A percentile compares a stretch with the other conserved stretches of the same genome.
Evolutionary conservation across 305 asterid species (phyloP).

Genomic region (Ruellia speciosa): DNA sequence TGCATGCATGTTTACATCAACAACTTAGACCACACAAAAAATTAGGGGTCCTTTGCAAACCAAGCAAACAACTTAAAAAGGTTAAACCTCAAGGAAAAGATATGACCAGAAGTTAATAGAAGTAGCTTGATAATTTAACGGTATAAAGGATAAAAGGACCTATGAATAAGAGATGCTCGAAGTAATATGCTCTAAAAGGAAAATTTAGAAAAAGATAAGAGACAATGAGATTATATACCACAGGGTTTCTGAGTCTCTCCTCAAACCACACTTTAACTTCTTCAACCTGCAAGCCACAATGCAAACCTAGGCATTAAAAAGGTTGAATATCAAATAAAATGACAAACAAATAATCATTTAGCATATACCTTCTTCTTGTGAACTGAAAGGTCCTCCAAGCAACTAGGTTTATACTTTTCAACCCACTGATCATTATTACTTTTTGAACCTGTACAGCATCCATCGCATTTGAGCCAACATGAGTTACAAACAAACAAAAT

Average conservation of each 20-base stretch:
- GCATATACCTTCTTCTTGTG: constrained; percentile 77
- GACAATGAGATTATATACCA: constrained; percentile 32
- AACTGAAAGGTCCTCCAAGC: constrained; percentile 78
- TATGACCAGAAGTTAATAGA: not conserved
- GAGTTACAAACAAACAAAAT: constrained; percentile 17
- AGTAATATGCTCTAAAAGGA: constrained; percentile 6
- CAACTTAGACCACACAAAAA: not conserved
- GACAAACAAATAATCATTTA: constrained; percentile 10
- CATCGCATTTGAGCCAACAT: constrained; percentile 14
- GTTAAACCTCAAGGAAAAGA: not conserved
- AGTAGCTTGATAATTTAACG: not conserved
- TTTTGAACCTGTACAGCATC: constrained; percentile 34
- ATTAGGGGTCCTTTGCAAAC: not conserved
- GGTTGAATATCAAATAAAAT: constrained; percentile 14
- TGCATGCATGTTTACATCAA: too few species aligned
- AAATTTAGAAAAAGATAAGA: not conserved
- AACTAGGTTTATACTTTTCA: constrained; percentile 59
- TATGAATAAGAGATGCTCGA: not conserved
- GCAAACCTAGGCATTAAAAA: constrained; percentile 22
- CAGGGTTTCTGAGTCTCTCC: constrained; percentile 45
- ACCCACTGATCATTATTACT: constrained; percentile 62
- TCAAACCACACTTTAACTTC: constrained; percentile 81
- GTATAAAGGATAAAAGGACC: constrained; percentile 8
- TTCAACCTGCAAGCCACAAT: constrained; percentile 57
- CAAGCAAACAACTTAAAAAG: not conserved